Evolutionary conservation across 805 yeast genomes (phyloP).

Genomic region (Wickerhamomyces bovis): DNA sequence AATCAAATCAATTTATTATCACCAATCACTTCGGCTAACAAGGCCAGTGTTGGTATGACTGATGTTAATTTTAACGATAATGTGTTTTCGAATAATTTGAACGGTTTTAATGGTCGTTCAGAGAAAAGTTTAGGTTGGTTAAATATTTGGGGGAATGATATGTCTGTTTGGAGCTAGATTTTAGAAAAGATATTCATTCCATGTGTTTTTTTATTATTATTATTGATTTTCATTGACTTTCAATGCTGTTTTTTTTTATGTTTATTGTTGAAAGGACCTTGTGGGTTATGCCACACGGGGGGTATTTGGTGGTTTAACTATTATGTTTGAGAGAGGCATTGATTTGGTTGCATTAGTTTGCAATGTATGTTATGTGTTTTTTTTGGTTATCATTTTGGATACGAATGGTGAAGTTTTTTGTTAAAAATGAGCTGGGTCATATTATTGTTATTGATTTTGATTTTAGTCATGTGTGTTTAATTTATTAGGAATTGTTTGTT

Average conservation of each 20-base stretch:
- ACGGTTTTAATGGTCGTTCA: conserved; percentile 6
- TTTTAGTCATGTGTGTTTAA: too few relatives aligned
- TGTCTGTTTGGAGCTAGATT: conserved; percentile 26
- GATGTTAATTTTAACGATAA: background rate
- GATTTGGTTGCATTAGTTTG: too few relatives aligned
- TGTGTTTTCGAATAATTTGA: background rate
- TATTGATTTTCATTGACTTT: background rate
- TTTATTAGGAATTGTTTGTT: too few relatives aligned
- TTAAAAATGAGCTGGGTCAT: too few relatives aligned
- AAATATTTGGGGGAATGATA: conserved; percentile 26
- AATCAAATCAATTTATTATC: background rate
- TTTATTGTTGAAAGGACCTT: too few relatives aligned
- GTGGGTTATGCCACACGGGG: background rate
- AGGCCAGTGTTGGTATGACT: conserved; percentile 2
- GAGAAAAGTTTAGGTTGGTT: conserved; percentile 20
- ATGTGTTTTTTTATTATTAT: background rate
- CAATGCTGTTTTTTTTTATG: background rate
- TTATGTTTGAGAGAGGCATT: too few relatives aligned
- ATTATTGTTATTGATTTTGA: too few relatives aligned
- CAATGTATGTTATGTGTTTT: too few relatives aligned
- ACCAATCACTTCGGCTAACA: background rate
- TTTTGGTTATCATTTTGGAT: too few relatives aligned
- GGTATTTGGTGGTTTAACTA: background rate
- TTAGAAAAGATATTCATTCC: background rate
- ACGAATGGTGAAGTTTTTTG: too few relatives aligned